A percentile compares a stretch with the other conserved stretches of the same genome.
Evolutionary conservation across 1,139 yeast species (phyloP).

Genomic region (Kodamaea suecica): DNA sequence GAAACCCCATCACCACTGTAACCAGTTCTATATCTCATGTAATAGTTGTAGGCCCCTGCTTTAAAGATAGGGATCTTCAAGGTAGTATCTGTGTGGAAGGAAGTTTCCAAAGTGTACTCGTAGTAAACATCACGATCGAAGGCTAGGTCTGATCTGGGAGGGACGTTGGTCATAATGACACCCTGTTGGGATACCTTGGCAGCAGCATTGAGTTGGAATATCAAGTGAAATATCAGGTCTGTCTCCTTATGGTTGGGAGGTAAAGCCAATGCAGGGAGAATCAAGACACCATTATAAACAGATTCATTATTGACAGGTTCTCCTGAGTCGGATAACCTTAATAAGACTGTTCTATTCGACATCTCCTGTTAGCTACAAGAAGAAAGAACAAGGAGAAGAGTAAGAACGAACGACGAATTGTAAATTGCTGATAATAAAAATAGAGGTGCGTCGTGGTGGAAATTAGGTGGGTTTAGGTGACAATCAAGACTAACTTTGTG

Average conservation of each 20-base stretch:
- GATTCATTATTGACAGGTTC: slow-evolving; percentile 51
- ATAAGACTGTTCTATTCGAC: slow-evolving; percentile 30
- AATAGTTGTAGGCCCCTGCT: slow-evolving; percentile 83
- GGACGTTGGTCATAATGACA: slow-evolving; percentile 71
- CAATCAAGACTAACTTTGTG: too few species aligned
- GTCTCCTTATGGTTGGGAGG: slow-evolving; percentile 36
- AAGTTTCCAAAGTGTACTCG: slow-evolving; percentile 42
- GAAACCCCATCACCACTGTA: background rate
- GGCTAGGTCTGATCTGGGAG: slow-evolving; percentile 35
- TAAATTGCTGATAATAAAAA: too few species aligned
- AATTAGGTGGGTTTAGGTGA: too few species aligned
- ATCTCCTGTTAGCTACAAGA: slow-evolving; percentile 1
- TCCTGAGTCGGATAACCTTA: slow-evolving; percentile 54
- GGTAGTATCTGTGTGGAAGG: slow-evolving; percentile 58
- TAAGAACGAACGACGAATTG: background rate
- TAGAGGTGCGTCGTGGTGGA: too few species aligned
- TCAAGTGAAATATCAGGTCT: slow-evolving; percentile 51
- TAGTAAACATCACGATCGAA: slow-evolving; percentile 60
- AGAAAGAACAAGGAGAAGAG: background rate
- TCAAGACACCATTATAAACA: slow-evolving; percentile 55
- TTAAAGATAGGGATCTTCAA: slow-evolving; percentile 58
- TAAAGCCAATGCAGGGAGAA: slow-evolving; percentile 58
- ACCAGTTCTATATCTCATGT: slow-evolving; percentile 40
- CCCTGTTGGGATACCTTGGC: slow-evolving; percentile 71
- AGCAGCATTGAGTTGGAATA: slow-evolving; percentile 71